phyloP scores from a whole-genome alignment of 768 basidiomycete species.

The Boletus insuetus region DNA sequence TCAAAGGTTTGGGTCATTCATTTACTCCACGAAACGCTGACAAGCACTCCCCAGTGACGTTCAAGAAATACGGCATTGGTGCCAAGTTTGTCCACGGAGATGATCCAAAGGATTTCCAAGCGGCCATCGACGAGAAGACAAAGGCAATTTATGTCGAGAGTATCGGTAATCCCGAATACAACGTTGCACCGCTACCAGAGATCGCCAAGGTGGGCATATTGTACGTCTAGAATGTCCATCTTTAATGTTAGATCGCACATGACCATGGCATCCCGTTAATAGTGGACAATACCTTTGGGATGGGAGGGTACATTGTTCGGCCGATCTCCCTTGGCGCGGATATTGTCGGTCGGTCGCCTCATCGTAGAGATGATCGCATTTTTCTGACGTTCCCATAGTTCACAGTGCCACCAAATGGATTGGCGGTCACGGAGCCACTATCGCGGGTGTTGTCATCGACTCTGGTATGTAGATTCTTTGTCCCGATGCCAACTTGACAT shows the following conservation, averaged over 20 bases:
- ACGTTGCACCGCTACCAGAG: slow-evolving; percentile 51
- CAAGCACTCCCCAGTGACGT: slow-evolving; percentile 36
- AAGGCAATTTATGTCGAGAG: slow-evolving; percentile 58
- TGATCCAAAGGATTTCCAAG: slow-evolving; percentile 45
- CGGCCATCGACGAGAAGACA: slow-evolving; percentile 59
- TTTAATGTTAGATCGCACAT: slow-evolving; percentile 50
- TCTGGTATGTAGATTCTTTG: slow-evolving; percentile 37
- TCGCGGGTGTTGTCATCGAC: slow-evolving; percentile 63
- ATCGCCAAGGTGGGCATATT: slow-evolving; percentile 46
- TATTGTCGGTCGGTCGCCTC: slow-evolving; percentile 41
- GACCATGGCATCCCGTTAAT: slow-evolving; percentile 57
- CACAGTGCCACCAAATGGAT: slow-evolving; percentile 70
- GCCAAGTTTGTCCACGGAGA: slow-evolving; percentile 52
- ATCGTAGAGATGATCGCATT: not conserved
- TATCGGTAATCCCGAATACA: slow-evolving; percentile 62
- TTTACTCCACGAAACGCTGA: not conserved
- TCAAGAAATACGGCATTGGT: slow-evolving; percentile 54
- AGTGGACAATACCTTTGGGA: slow-evolving; percentile 65
- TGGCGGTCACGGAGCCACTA: slow-evolving; percentile 63
- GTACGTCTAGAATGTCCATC: not conserved
- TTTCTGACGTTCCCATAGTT: slow-evolving; percentile 27
- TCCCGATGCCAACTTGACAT: not conserved
- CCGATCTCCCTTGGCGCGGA: slow-evolving; percentile 60
- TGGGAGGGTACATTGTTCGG: slow-evolving; percentile 53
- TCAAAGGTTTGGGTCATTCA: slow-evolving; percentile 44